Evolutionary conservation across 805 yeast genomes (phyloP), one percentile per base, ranked within the genome.

Genomic region (Hanseniaspora valbyensis): DNA sequence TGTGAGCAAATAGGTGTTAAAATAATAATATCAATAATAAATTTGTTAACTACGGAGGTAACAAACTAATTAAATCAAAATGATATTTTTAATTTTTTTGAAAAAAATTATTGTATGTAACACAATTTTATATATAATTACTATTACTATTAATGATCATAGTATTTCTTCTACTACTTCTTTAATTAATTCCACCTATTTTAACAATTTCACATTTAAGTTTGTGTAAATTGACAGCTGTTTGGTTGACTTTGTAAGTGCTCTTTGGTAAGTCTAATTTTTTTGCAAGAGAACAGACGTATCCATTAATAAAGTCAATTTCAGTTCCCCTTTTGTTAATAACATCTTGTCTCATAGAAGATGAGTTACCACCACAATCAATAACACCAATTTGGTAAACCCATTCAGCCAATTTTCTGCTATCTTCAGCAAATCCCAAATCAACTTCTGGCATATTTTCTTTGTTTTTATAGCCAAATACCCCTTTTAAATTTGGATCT

Each of bases 241-340:
- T 50, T 16, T 50, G 43, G 55, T 69, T 69, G 24, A 63, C 61
- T 28, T 64, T 62, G 12, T 55, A 57, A 1, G 49, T 43, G 16
- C 53, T 57, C 1, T 65, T 63, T 2, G 53, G 59, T 41, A 66
- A 33, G 0, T 71, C 68, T 42, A 71, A 64, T 52, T 68, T 66
- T 28, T 63, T 43, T 1, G 85, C 95, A 48, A 78, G 65, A 6
- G 59, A 61, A 1, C 75, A 80, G 12, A 89, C 71, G 59, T 78
- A 86, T 1, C 96, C 96, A 61, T 89, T 92, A 53, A 90, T 80
- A 61, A 75, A 83, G 54, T 81, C 83, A 19, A 90, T 76, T 61
- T 90, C 98, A 0, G 92, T 84, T 14, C 70, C 72, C 56, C 76
- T 73, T 53, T 74, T 53, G 54, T 68, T 66, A 12, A 69, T 44